Evolutionary conservation across 768 basidiomycete genomes (phyloP), one percentile per base, ranked within the genome.

Genomic region (Trametes sanguinea): DNA sequence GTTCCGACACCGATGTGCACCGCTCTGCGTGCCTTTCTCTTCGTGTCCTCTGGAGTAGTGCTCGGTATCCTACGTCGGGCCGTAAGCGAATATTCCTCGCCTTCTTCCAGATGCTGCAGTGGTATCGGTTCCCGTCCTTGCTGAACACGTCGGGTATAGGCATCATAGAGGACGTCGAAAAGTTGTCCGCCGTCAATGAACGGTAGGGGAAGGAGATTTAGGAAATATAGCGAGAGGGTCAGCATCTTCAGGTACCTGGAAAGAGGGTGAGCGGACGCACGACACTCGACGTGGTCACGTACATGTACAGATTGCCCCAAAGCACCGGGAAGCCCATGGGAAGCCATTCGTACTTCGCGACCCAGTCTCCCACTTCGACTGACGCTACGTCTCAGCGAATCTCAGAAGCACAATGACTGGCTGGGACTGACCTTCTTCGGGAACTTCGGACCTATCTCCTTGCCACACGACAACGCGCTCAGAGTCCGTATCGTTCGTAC

Each of bases 131-230:
- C 59, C 6, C 11, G 6, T 22, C 10, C 51, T 44, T 13, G 13
- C 9, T 3, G 16, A 35, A 3, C 5, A 2, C 53, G 53, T 4
- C 44, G 8, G 16, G 16, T 22, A 39, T 45, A 55, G 29, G 40
- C 35, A 8, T 67, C 73, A 11, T 75, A 57, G 40, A 75, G 57
- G 30, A 65, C 68, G 8, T 68, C 70, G 8, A 92, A 76, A 17
- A 89, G 75, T 65, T 87, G 82, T 7, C 79, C 74, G 30, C 94
- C 94, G 62, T 95, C 94, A 17, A 95, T 77, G 51, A 77, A 75
- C 2, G 83, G 82, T 37, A 94, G 71, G 0, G 94, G 92, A 27
- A 95, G 78, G 30, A 92, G 81, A 71, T 95, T 95, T 77, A 95
- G 86, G 60, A 94, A 74, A 72, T 84, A 94, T 1, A 95, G 77